A percentile compares a stretch with the other conserved stretches of the same genome.
These are phyloP conservation scores for Acacia crassicarpa DNA, from an alignment of 306 rosid species.

Conservation along the genomic window DNA sequence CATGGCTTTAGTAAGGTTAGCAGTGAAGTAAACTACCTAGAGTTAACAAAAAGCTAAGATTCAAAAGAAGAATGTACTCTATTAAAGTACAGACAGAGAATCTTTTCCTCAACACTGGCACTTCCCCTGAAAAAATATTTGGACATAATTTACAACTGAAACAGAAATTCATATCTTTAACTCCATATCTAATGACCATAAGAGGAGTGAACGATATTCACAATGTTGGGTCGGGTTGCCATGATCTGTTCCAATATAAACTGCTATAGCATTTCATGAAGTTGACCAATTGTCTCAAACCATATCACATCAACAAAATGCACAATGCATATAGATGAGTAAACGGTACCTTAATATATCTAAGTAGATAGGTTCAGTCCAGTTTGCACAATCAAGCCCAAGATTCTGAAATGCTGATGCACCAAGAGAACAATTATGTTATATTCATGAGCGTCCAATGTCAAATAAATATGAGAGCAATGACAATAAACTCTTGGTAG, in stretches of 20 bases:
- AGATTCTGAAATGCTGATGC: conserved; percentile 74
- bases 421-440: not conserved
- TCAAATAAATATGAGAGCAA: not conserved
- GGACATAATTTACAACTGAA: conserved; percentile 23
- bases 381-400: conserved; percentile 94
- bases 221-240: not conserved
- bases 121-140: conserved; percentile 58
- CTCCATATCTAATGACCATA: not conserved
- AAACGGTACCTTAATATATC: conserved; percentile 73
- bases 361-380: conserved; percentile 81
- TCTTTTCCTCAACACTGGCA: conserved; percentile 78
- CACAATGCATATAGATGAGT: not conserved
- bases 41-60: conserved; percentile 20
- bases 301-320: not conserved
- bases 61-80: conserved; percentile 51
- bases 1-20: conserved; percentile 9
- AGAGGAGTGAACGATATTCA: not conserved
- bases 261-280: not conserved
- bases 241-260: not conserved
- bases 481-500: not conserved
- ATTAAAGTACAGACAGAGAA: conserved; percentile 74
- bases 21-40: conserved; percentile 16
- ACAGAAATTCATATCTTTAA: not conserved
- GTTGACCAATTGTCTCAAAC: not conserved
- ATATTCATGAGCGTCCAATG: not conserved